phyloP scores from a whole-genome alignment of 2,329 filamentous ascomycete species.

The Pseudogymnoascus sp. region DNA sequence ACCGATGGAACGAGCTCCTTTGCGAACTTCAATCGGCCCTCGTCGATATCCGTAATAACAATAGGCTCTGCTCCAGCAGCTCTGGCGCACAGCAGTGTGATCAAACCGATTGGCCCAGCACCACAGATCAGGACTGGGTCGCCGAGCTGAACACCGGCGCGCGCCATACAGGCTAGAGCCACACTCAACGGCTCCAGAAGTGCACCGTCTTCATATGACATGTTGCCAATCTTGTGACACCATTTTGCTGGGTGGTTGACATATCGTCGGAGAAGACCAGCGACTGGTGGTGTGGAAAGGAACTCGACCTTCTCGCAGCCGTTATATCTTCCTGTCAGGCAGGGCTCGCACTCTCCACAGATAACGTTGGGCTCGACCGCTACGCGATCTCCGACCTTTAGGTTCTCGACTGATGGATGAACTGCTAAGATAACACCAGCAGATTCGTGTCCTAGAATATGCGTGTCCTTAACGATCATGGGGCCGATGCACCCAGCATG shows the following conservation, averaged over 20 bases:
- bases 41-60: conserved; percentile 91
- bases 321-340: conserved; percentile 88
- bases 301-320: conserved; percentile 82
- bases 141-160: conserved; percentile 71
- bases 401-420: conserved; percentile 66
- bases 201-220: conserved; percentile 86
- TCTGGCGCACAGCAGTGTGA: conserved; percentile 73
- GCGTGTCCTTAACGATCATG: conserved; percentile 83
- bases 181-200: conserved; percentile 87
- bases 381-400: conserved; percentile 82
- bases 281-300: conserved; percentile 81
- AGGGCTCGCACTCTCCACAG: conserved; percentile 84
- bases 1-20: conserved; percentile 73
- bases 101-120: conserved; percentile 86
- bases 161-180: conserved; percentile 77
- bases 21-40: conserved; percentile 75
- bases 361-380: conserved; percentile 92
- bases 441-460: conserved; percentile 92
- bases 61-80: conserved; percentile 86
- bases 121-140: conserved; percentile 86
- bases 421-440: conserved; percentile 75
- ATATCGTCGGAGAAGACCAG: conserved; percentile 81
- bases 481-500: conserved; percentile 89
- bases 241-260: conserved; percentile 90
- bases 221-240: conserved; percentile 92